phyloP scores from a whole-genome alignment of 305 asterid species.

The Fraxinus xanthoxyloides region DNA sequence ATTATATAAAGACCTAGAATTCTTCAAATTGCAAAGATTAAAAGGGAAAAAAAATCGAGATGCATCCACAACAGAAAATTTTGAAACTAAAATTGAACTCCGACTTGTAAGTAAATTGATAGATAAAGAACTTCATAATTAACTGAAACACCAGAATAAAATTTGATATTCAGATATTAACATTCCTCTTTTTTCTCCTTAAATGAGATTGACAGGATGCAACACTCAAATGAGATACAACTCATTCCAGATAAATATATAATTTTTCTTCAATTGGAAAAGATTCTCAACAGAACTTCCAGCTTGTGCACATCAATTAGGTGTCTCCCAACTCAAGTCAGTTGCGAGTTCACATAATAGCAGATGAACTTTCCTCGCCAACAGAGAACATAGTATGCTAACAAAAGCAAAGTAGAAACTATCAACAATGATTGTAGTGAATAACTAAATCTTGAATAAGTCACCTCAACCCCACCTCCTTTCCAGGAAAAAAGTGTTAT shows the following conservation, averaged over 20 bases:
- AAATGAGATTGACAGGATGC: background rate
- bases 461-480: background rate
- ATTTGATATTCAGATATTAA: background rate
- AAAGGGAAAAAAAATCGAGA: background rate
- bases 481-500: background rate
- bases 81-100: background rate
- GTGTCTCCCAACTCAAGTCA: background rate
- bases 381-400: background rate
- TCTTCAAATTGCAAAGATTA: slow-evolving; percentile 13
- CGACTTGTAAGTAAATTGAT: background rate
- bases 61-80: background rate
- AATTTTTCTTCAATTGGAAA: background rate
- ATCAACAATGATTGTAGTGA: background rate
- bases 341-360: background rate
- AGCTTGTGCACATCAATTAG: slow-evolving; percentile 6
- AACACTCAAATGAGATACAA: background rate
- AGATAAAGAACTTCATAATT: background rate
- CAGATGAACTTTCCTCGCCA: background rate
- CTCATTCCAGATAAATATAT: background rate
- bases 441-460: background rate
- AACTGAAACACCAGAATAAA: background rate
- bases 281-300: slow-evolving; percentile 8
- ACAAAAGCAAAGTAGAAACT: background rate
- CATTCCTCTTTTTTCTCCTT: background rate
- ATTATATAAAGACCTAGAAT: background rate